Evolutionary conservation across 2,329 filamentous ascomycete genomes (phyloP), one percentile per base, ranked within the genome.

Genomic region (Xylariaceae sp.): DNA sequence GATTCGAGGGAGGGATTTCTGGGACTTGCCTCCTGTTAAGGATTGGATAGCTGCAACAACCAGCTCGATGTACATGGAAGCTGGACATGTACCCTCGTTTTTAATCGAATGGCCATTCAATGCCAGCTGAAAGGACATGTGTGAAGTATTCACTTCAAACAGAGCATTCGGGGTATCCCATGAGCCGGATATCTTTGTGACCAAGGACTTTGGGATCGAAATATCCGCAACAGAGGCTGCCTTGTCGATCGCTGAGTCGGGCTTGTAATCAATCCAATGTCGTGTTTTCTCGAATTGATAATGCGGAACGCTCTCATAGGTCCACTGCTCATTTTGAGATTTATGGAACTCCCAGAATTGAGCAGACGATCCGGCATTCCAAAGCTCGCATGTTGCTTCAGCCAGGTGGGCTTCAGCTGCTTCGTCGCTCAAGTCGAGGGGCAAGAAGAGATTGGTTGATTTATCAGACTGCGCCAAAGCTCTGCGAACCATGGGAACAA

Each of bases 401-500:
- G 45, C 41, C 11, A 52, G 31, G 17, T 43, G 42, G 3, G 16
- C 6, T 5, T 11, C 6, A 12, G 50, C 44, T 11, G 36, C 16
- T 12, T 38, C 31, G 10, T 19, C 19, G 31, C 31, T 33, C 3
- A 51, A 44, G 7, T 46, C 36, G 14, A 51, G 17, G 12, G 48
- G 43, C 9, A 46, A 4, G 18, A 46, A 51, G 14, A 42, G 4
- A 13, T 47, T 41, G 16, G 34, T 17, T 28, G 17, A 14, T 19
- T 18, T 49, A 17, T 16, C 18, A 22, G 42, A 2, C 6, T 22
- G 13, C 7, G 33, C 11, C 2, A 75, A 13, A 88, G 73, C 10
- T 86, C 70, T 3, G 76, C 70, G 9, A 88, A 69, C 44, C 48
- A 55, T 56, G 6, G 43, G 9, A 12, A 47, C 48, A 12, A 57